Evolutionary conservation across 2,329 filamentous ascomycete genomes (phyloP), one percentile per base, ranked within the genome.

Genomic region (Alternaria sp.): DNA sequence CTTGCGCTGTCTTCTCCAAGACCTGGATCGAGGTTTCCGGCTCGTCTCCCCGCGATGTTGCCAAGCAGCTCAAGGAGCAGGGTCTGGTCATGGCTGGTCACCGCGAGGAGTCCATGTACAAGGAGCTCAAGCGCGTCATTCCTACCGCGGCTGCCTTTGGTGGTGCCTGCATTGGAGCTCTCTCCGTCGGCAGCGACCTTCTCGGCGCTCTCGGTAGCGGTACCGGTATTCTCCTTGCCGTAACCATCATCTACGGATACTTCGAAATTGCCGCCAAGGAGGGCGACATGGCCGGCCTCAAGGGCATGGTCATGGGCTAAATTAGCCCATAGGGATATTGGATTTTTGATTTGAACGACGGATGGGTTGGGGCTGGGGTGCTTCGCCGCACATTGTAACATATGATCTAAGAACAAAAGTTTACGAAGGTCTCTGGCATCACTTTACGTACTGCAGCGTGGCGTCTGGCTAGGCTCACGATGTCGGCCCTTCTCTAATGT

Each of bases 81-180:
- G 96, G 96, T 81, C 91, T 99, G 63, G 95, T 99, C 74, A 99
- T 99, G 96, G 95, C 96, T 78, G 96, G 96, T 79, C 96, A 99
- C 87, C 93, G 96, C 85, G 96, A 99, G 83, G 95, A 98, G 88
- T 96, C 92, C 87, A 99, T 99, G 96, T 99, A 99, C 90, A 97
- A 97, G 88, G 96, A 99, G 85, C 89, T 99, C 70, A 99, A 99
- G 92, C 92, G 96, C 78, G 96, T 99, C 77, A 99, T 99, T 71
- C 96, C 96, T 69, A 98, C 96, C 65, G 96, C 96, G 66, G 96
- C 96, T 70, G 96, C 96, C 76, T 99, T 99, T 73, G 96, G 96
- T 83, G 96, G 96, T 87, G 96, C 96, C 72, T 98, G 95, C 87
- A 99, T 99, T 86, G 96, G 96, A 86, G 95, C 92, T 73, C 90